Evolutionary conservation across 106 monocot species (phyloP), one percentile per base, ranked within the genome.

Genomic region (Dioscorea zingiberensis): DNA sequence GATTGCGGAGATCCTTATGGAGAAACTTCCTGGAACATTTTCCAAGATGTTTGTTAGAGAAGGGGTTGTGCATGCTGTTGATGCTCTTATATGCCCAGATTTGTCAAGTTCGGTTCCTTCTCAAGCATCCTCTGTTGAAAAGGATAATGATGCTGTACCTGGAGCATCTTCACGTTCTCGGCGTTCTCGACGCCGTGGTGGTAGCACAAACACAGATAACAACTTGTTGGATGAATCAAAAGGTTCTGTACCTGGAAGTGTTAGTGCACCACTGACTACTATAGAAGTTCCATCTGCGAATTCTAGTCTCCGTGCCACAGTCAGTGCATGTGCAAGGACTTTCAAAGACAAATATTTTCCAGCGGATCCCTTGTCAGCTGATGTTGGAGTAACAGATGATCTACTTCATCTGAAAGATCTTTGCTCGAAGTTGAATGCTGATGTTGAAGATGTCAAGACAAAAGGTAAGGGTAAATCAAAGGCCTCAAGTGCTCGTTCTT

Each of bases 31-130:
- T 32, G 93, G 66, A 71, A 89, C 68, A 48, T 98, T 98, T 65
- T 80, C 88, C 19, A 89, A 89, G 65, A 64, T 84, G 75, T 98
- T 98, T 84, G 81, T 98, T 24, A 89, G 97, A 71, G 98, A 98
- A 92, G 98, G 98, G 27, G 89, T 98, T 45, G 86, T 98, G 68
- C 98, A 98, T 93, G 93, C 98, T 62, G 72, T 98, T 25, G 93
- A 93, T 56, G 53, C 78, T 48, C 86, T 98, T 14, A 93, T 97
- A 48, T 59, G 76, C 21, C 7, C 80, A 27, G 85, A 85, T 69
- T 63, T 81, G 60, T 85, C 85, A 47, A 55, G 13, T 73, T 10
- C 69, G 15, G 57, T 65, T 67, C 60, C 76, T 76, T 62, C 78
- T 63, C 86, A 77, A 38, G 32, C 71, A 24, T 47, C 79, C n/a